These are phyloP conservation scores for Quercus ilex DNA, from an alignment of 306 rosid genomes.

Conservation along the genomic window DNA sequence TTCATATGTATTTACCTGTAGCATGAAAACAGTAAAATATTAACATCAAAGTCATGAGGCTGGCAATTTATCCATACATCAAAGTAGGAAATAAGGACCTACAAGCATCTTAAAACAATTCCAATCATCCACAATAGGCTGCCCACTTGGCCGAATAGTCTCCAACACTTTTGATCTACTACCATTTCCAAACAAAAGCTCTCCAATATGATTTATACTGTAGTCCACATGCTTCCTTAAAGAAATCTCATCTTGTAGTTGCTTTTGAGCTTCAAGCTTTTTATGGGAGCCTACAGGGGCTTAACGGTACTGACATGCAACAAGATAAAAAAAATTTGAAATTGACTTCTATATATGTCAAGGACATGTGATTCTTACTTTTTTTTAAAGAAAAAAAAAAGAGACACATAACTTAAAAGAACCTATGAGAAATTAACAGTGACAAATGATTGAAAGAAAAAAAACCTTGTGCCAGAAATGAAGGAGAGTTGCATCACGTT, in stretches of 20 bases:
- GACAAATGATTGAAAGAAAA: neutral
- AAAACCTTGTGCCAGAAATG: constrained; percentile 32
- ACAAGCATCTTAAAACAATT: constrained; percentile 39
- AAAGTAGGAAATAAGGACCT: neutral
- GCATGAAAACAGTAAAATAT: neutral
- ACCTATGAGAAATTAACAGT: neutral
- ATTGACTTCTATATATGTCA: neutral
- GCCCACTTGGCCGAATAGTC: constrained; percentile 29
- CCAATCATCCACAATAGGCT: constrained; percentile 43
- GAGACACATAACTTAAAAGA: too few species aligned
- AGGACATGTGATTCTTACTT: too few species aligned
- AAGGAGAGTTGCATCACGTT: constrained; percentile 31
- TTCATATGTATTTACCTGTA: constrained; percentile 35
- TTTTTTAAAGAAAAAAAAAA: neutral
- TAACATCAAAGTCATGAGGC: neutral
- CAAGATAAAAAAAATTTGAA: neutral
- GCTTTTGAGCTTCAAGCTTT: constrained; percentile 28
- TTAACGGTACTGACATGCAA: constrained; percentile 14
- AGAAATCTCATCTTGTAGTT: constrained; percentile 18
- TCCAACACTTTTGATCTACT: constrained; percentile 20
- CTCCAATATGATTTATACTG: constrained; percentile 19
- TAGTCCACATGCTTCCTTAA: constrained; percentile 23
- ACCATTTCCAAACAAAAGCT: constrained; percentile 25
- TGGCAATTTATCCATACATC: neutral
- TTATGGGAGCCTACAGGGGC: constrained; percentile 31